These are phyloP conservation scores for Endocalyx cinctus DNA, from an alignment of 2,329 filamentous ascomycete species.

Conservation along the genomic window DNA sequence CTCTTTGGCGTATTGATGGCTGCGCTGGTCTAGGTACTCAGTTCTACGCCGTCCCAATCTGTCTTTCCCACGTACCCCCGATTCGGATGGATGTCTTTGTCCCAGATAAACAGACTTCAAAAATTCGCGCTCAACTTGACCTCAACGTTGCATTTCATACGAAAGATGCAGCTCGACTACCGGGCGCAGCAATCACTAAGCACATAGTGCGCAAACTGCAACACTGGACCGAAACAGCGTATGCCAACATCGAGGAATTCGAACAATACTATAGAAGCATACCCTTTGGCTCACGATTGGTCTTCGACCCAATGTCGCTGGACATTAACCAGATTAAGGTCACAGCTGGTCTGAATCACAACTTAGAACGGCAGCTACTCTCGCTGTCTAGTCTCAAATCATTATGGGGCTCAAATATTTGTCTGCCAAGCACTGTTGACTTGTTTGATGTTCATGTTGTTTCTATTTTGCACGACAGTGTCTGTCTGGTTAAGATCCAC, in stretches of 20 bases:
- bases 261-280: conserved; percentile 37
- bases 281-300: conserved; percentile 55
- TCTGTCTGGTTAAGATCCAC: conserved; percentile 47
- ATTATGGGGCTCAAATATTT: conserved; percentile 38
- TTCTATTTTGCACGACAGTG: conserved; percentile 54
- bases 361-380: conserved; percentile 49
- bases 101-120: conserved; percentile 40
- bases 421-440: conserved; percentile 43
- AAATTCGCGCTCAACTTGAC: conserved; percentile 42
- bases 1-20: conserved; percentile 57
- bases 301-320: conserved; percentile 46
- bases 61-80: conserved; percentile 40
- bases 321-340: conserved; percentile 43
- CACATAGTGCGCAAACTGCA: conserved; percentile 53
- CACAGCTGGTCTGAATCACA: conserved; percentile 43
- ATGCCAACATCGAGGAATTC: conserved; percentile 22
- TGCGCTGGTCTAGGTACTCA: conserved; percentile 54
- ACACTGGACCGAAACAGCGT: conserved; percentile 39
- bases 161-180: conserved; percentile 43
- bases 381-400: conserved; percentile 35
- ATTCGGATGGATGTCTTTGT: conserved; percentile 56
- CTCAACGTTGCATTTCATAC: conserved; percentile 52
- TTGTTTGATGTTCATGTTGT: conserved; percentile 46
- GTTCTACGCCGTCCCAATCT: conserved; percentile 52
- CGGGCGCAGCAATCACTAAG: conserved; percentile 45